Evolutionary conservation across 495 filamentous ascomycete species (phyloP).

Genomic region (Lophiostoma macrostomum): DNA sequence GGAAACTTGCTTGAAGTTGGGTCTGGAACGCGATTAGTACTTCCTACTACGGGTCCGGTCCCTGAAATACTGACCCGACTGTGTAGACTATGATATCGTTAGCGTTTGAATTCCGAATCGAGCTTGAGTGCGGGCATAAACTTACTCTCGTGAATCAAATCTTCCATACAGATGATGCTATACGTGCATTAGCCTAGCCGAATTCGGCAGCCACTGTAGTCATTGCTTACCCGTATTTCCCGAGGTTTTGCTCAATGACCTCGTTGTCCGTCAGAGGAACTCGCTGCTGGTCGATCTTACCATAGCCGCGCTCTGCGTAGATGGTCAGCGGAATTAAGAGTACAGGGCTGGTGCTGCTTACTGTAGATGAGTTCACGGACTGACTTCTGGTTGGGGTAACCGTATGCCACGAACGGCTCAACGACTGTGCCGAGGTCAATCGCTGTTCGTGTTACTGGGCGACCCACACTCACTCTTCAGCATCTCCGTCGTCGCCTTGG

Average conservation of each 20-base stretch:
- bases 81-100: constrained; percentile 60
- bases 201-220: background rate
- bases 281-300: constrained; percentile 78
- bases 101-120: background rate
- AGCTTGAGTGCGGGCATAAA: background rate
- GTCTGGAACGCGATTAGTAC: constrained; percentile 7
- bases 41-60: background rate
- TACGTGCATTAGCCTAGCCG: background rate
- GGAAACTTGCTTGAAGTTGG: constrained; percentile 91
- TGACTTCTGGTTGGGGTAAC: constrained; percentile 98
- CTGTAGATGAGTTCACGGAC: constrained; percentile 98
- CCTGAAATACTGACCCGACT: constrained; percentile 52
- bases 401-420: constrained; percentile 96
- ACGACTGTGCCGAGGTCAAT: constrained; percentile 49
- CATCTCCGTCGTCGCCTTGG: constrained; percentile 98
- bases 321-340: background rate
- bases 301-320: constrained; percentile 27
- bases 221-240: constrained; percentile 66
- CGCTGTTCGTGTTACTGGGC: too few relatives aligned
- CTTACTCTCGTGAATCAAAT: constrained; percentile 89
- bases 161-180: constrained; percentile 97
- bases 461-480: constrained; percentile 57
- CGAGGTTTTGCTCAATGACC: constrained; percentile 92
- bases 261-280: constrained; percentile 95
- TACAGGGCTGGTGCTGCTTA: background rate